These are phyloP conservation scores for Aspergillus diversus DNA, from an alignment of 495 filamentous ascomycete genomes.

Conservation along the genomic window DNA sequence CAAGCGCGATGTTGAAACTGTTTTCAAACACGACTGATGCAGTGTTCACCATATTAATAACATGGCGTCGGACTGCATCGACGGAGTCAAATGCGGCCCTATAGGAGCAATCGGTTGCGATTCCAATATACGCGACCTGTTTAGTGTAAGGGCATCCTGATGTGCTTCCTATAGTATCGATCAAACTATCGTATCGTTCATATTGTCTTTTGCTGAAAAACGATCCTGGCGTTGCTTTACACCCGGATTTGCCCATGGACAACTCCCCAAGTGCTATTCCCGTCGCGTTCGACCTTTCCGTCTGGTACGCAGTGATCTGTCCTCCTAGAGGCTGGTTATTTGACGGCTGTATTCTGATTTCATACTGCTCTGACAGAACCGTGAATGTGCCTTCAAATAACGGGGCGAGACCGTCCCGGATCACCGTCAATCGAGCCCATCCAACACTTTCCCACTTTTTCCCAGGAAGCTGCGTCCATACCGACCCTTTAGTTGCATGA, in stretches of 20 bases:
- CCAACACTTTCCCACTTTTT: slow-evolving; percentile 10
- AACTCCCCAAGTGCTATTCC: background rate
- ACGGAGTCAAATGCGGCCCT: slow-evolving; percentile 64
- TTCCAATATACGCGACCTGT: slow-evolving; percentile 79
- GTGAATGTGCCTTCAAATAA: slow-evolving; percentile 87
- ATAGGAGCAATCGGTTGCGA: slow-evolving; percentile 82
- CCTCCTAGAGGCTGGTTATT: background rate
- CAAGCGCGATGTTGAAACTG: slow-evolving; percentile 86
- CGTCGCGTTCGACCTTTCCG: background rate
- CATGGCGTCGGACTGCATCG: slow-evolving; percentile 62
- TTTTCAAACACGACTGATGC: slow-evolving; percentile 81
- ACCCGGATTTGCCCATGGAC: background rate
- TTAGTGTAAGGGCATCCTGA: slow-evolving; percentile 76
- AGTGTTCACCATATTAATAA: slow-evolving; percentile 76
- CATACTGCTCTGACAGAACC: slow-evolving; percentile 71
- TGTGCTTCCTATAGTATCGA: slow-evolving; percentile 49
- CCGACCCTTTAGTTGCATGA: slow-evolving; percentile 13
- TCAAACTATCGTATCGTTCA: background rate
- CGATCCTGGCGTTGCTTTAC: background rate
- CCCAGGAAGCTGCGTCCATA: slow-evolving; percentile 11
- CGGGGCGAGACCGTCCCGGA: slow-evolving; percentile 68
- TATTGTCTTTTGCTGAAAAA: background rate
- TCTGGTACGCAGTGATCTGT: slow-evolving; percentile 52
- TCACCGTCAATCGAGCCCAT: slow-evolving; percentile 36
- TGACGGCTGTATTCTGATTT: slow-evolving; percentile 29